These are phyloP conservation scores for Metschnikowia dekortorum DNA, from an alignment of 805 yeast genomes.

Conservation along the genomic window DNA sequence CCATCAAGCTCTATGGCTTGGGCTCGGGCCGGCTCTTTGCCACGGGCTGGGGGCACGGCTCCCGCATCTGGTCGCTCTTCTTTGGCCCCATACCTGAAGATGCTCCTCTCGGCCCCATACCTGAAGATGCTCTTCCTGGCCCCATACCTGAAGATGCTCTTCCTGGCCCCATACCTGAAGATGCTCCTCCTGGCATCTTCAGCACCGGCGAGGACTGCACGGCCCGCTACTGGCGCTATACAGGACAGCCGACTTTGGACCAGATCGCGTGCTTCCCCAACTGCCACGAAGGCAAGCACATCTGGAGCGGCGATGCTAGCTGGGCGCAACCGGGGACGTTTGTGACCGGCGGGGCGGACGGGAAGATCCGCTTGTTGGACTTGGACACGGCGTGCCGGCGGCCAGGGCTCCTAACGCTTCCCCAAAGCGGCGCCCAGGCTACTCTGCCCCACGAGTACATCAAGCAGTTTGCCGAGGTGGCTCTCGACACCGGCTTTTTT, in stretches of 20 bases:
- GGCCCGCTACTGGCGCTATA: conserved; percentile 68
- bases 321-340: conserved; percentile 39
- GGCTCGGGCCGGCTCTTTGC: conserved; percentile 55
- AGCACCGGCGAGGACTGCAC: conserved; percentile 84
- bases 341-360: conserved; percentile 94
- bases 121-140: conserved; percentile 18
- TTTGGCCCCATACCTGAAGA: conserved; percentile 34
- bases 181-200: conserved; percentile 42
- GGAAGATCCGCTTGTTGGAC: conserved; percentile 65
- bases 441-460: conserved; percentile 47
- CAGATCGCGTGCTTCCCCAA: conserved; percentile 50
- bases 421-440: conserved; percentile 15
- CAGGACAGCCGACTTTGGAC: conserved; percentile 25
- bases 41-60: conserved; percentile 94
- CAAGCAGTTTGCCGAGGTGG: conserved; percentile 54
- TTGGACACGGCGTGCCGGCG: neutral
- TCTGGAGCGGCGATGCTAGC: conserved; percentile 73
- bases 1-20: conserved; percentile 72
- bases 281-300: conserved; percentile 78
- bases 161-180: conserved; percentile 13
- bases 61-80: conserved; percentile 83
- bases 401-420: neutral
- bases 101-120: conserved; percentile 17
- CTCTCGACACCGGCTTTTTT: conserved; percentile 37
- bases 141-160: conserved; percentile 7